Evolutionary conservation across 495 filamentous ascomycete species (phyloP), one percentile per base, ranked within the genome.

Genomic region (Chaetomium tenue): DNA sequence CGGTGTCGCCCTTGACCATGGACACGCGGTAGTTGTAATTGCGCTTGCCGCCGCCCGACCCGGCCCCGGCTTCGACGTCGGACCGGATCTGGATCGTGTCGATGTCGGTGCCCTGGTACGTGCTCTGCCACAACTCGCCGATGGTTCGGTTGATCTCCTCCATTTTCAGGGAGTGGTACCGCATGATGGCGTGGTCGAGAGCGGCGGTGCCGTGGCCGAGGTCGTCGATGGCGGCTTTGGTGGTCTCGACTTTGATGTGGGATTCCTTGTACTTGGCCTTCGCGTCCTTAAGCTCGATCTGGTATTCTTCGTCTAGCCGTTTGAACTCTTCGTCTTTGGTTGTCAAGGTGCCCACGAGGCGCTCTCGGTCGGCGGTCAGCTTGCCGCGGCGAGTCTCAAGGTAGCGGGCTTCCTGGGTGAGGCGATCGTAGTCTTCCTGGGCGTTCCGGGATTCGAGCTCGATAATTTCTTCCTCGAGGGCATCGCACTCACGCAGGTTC

Each of bases 11-110:
- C 79, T 99, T 99, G 67, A 97, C 88, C 95, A 99, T 99, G 78
- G 89, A 91, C 0, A 98, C 94, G 61, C 95, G 90, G 79, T 98
- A 98, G 75, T 98, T 97, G 83, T 98, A 98, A 39, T 83, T 90
- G 59, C 90, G 86, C 69, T 91, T 94, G 61, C 86, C 88, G 59
- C 85, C 88, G 26, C 51, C 50, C 13, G 60, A 42, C 20, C 55
- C 62, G 6, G 70, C 57, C 16, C 52, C 65, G 51, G 83, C 82
- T 73, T 94, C 92, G 68, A 87, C 88, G 77, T 96, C 93, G 48
- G 92, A 95, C 47, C 89, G 87, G 74, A 98, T 98, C 68, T 96
- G 83, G 74, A 98, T 96, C 12, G 91, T 93, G 77, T 99, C 94
- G 65, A 99, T 91, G 73, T 99, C 94, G 5, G 93, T 97, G 65